These are phyloP conservation scores for Teunomyces kruisii DNA, from an alignment of 805 yeast species.

Conservation along the genomic window DNA sequence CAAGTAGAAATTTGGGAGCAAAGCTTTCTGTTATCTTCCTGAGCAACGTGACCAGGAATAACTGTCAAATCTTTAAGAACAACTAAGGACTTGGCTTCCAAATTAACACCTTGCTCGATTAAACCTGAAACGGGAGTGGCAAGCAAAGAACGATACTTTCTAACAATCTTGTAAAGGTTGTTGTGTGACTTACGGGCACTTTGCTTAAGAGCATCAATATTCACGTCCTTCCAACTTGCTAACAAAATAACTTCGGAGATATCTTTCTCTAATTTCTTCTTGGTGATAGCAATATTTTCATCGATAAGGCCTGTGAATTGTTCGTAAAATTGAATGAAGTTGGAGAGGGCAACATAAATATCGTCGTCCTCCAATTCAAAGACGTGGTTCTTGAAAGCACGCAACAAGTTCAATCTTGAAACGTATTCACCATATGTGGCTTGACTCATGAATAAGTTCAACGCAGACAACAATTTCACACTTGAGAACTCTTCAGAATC, in stretches of 20 bases:
- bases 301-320: slow-evolving; percentile 60
- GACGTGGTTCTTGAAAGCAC: slow-evolving; percentile 63
- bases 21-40: slow-evolving; percentile 10
- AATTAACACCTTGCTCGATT: slow-evolving; percentile 55
- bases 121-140: slow-evolving; percentile 49
- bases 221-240: slow-evolving; percentile 97
- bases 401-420: slow-evolving; percentile 57
- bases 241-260: slow-evolving; percentile 79
- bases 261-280: slow-evolving; percentile 68
- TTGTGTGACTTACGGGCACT: slow-evolving; percentile 90
- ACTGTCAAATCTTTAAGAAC: slow-evolving; percentile 10
- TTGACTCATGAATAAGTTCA: slow-evolving; percentile 74
- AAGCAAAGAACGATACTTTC: slow-evolving; percentile 72
- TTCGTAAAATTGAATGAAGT: slow-evolving; percentile 60
- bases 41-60: slow-evolving; percentile 8
- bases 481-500: slow-evolving; percentile 30
- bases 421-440: slow-evolving; percentile 74
- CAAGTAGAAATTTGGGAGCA: slow-evolving; percentile 45
- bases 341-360: slow-evolving; percentile 45
- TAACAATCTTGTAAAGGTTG: slow-evolving; percentile 75
- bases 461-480: slow-evolving; percentile 46
- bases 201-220: slow-evolving; percentile 88
- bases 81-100: slow-evolving; percentile 9
- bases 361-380: slow-evolving; percentile 21
- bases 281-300: slow-evolving; percentile 44